Percentiles rank a stretch among this genome's conserved stretches.
Conservation (phyloP, 345 rosid species). For the Rhizophora apiculata region DNA sequence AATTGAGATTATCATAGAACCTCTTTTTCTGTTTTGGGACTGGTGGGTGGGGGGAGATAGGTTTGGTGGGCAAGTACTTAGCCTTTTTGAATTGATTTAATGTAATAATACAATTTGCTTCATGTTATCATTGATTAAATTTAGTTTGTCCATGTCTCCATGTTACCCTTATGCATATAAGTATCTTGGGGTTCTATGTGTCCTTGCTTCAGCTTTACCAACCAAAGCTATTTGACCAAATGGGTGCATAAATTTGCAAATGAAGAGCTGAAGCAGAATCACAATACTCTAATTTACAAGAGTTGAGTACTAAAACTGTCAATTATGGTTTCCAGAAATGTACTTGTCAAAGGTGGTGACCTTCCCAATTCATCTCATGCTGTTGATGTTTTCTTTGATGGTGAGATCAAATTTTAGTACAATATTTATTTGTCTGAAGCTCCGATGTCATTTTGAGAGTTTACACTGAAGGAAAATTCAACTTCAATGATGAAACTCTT, state of each 20-base stretch:
- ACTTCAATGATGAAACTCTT: conserved; percentile 1
- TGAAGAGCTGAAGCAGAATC: background rate
- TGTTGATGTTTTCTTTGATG: conserved; percentile 78
- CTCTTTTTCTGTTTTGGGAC: background rate
- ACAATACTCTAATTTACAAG: background rate
- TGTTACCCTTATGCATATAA: background rate
- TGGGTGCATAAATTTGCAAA: background rate
- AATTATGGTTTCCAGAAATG: conserved; percentile 48
- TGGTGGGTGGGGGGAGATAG: background rate
- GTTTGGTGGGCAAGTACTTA: too few relatives aligned
- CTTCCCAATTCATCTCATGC: conserved; percentile 83
- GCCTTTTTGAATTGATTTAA: too few relatives aligned
- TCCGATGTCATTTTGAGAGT: background rate
- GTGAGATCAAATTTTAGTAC: conserved; percentile 29
- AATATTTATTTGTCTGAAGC: background rate
- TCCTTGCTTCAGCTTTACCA: conserved; percentile 1
- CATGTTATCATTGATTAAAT: too few relatives aligned
- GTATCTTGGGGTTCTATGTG: background rate
- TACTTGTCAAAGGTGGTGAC: conserved; percentile 95
- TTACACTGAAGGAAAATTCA: background rate
- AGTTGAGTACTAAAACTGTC: conserved; percentile 13
- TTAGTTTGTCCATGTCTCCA: background rate
- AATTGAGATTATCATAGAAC: too few relatives aligned
- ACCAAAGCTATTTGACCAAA: conserved; percentile 1
- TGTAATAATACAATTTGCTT: too few relatives aligned